Evolutionary conservation across 1,284 basidiomycete genomes (phyloP), one percentile per base, ranked within the genome.

Genomic region (Fereydounia khargensis): DNA sequence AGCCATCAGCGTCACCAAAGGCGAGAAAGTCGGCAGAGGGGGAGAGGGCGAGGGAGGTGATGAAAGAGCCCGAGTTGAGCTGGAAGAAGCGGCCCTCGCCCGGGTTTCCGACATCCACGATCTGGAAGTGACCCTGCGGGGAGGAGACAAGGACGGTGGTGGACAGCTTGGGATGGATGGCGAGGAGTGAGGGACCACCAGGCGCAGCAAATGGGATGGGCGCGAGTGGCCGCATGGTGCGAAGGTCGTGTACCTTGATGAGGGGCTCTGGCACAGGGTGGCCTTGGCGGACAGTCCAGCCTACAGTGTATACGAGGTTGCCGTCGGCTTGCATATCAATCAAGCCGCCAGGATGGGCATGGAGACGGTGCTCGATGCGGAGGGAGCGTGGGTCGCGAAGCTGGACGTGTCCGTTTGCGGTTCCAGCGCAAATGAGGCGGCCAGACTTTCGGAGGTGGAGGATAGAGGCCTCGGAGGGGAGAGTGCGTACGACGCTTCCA

Each of bases 171-270:
- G 94, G 91, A 33, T 96, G 81, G 27, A 88, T 77, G 44, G 87
- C 85, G 55, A 95, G 86, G 70, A 92, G 90, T 0, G 89, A 84
- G 0, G 94, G 91, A 1, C 89, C 88, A 23, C 86, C 83, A 2
- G 89, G 84, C 17, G 70, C 73, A 0, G 73, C 65, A 73, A 97
- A 97, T 1, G 89, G 85, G 25, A 97, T 82, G 0, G 91, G 89
- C 0, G 85, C 84, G 21, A 87, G 82, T 2, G 88, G 80, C 25
- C 86, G 84, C 79, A 96, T 83, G 31, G 82, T 87, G 22, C 94
- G 85, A 20, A 91, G 74, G 74, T 98, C 94, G 72, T 89, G 95
- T 9, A 96, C 82, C 77, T 95, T 94, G 62, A 98, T 88, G 20
- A 95, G 80, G 2, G 91, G 88, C 74, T 97, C 94, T 0, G 89